These are phyloP conservation scores for Solanum chmielewskii DNA, from an alignment of 257 asterid genomes.

Conservation along the genomic window DNA sequence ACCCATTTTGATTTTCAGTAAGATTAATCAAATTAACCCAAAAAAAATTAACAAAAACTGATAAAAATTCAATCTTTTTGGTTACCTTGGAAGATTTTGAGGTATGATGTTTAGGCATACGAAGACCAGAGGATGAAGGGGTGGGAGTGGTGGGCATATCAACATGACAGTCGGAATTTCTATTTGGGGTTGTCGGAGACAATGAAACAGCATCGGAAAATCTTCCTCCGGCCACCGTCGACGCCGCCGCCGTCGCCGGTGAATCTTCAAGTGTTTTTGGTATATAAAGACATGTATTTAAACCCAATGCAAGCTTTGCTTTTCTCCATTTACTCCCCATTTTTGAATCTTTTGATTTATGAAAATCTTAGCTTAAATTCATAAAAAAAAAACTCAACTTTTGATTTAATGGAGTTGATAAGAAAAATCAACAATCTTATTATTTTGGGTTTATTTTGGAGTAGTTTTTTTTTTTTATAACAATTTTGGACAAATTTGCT, in stretches of 20 bases:
- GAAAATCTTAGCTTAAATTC: background rate
- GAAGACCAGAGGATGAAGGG: slow-evolving; percentile 75
- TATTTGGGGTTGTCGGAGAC: slow-evolving; percentile 16
- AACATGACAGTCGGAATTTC: slow-evolving; percentile 22
- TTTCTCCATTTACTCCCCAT: slow-evolving; percentile 86
- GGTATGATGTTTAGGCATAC: slow-evolving; percentile 18
- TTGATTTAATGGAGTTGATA: background rate
- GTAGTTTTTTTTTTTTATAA: background rate
- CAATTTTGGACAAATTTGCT: background rate
- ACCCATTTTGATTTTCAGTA: background rate
- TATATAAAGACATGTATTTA: slow-evolving; percentile 47
- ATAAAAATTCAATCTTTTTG: background rate
- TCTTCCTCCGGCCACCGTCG: slow-evolving; percentile 2
- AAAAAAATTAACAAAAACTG: background rate
- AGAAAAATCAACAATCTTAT: background rate
- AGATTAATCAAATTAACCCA: background rate
- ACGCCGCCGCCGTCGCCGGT: background rate
- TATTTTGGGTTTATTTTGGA: background rate
- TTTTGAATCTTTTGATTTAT: background rate
- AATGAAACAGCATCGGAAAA: slow-evolving; percentile 25
- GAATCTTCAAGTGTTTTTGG: slow-evolving; percentile 32
- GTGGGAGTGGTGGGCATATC: slow-evolving; percentile 56
- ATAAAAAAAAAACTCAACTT: background rate
- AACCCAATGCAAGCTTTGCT: slow-evolving; percentile 54
- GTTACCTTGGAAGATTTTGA: background rate